Percentiles rank a stretch among this genome's conserved stretches.
These are phyloP conservation scores for Zostera marina DNA, from an alignment of 116 monocot species.

Conservation along the genomic window DNA sequence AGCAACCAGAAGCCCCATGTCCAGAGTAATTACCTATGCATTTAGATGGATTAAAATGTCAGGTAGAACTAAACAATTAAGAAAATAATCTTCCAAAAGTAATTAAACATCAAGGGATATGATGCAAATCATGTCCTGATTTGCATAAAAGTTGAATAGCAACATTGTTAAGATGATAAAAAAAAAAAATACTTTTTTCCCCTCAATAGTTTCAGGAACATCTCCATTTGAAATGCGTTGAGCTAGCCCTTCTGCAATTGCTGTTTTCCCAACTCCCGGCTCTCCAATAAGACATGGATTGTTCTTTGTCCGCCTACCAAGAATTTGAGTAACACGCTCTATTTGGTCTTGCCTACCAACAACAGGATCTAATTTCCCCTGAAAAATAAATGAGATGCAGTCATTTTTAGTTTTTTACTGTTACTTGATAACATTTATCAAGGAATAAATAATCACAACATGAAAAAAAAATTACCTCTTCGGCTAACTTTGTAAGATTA, in stretches of 20 bases:
- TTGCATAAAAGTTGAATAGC: not conserved
- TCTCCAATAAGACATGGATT: slow-evolving; percentile 97
- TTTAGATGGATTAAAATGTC: not conserved
- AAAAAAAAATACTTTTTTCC: slow-evolving; percentile 53
- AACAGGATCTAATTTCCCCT: slow-evolving; percentile 90
- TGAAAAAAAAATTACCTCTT: slow-evolving; percentile 34
- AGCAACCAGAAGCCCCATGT: slow-evolving; percentile 85
- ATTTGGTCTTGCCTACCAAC: slow-evolving; percentile 84
- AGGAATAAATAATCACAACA: not conserved
- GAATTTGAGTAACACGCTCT: slow-evolving; percentile 94
- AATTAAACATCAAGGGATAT: not conserved
- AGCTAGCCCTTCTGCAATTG: slow-evolving; percentile 97
- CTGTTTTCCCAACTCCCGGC: slow-evolving; percentile 97
- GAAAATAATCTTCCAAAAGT: not conserved
- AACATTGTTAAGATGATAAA: not conserved
- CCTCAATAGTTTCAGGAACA: slow-evolving; percentile 81
- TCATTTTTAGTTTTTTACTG: not conserved
- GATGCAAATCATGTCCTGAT: not conserved
- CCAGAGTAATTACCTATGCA: slow-evolving; percentile 48
- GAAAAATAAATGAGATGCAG: slow-evolving; percentile 15
- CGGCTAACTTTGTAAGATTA: slow-evolving; percentile 87
- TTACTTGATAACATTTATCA: not conserved
- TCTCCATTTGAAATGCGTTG: slow-evolving; percentile 78
- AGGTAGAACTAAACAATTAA: not conserved
- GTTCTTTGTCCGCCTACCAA: slow-evolving; percentile 95